Evolutionary conservation across 2,329 filamentous ascomycete genomes (phyloP).

Genomic region (Fusarium xylarioides): DNA sequence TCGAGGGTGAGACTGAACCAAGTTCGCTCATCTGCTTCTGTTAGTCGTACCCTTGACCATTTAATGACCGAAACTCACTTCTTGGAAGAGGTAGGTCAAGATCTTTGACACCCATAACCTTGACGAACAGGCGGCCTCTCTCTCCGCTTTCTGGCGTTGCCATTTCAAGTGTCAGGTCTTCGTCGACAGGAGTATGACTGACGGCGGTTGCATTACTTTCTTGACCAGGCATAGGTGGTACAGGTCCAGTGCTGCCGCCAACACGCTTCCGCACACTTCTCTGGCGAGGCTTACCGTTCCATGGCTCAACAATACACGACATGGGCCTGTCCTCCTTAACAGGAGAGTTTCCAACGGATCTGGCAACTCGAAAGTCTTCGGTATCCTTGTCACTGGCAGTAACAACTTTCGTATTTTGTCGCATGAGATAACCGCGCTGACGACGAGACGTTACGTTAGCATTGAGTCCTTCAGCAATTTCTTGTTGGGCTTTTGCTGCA

Average conservation of each 20-base stretch:
- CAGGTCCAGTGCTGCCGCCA: slow-evolving; percentile 63
- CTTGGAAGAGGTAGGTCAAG: slow-evolving; percentile 89
- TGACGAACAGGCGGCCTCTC: slow-evolving; percentile 91
- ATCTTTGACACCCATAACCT: slow-evolving; percentile 98
- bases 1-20: slow-evolving; percentile 98
- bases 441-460: slow-evolving; percentile 70
- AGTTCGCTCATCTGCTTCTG: slow-evolving; percentile 76
- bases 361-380: slow-evolving; percentile 63
- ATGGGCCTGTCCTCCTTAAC: slow-evolving; percentile 82
- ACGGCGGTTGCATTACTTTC: slow-evolving; percentile 78
- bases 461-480: slow-evolving; percentile 48
- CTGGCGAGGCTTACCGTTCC: slow-evolving; percentile 83
- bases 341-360: slow-evolving; percentile 74
- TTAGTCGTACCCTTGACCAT: slow-evolving; percentile 32
- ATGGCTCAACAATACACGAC: slow-evolving; percentile 96
- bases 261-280: slow-evolving; percentile 67
- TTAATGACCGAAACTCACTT: slow-evolving; percentile 68
- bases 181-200: slow-evolving; percentile 73
- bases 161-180: slow-evolving; percentile 66
- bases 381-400: slow-evolving; percentile 83
- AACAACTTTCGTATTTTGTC: slow-evolving; percentile 97
- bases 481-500: slow-evolving; percentile 30
- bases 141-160: slow-evolving; percentile 81
- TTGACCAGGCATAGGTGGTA: slow-evolving; percentile 87
- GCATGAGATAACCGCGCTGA: slow-evolving; percentile 98